phyloP scores from a whole-genome alignment of 768 basidiomycete genomes.

The Gelatoporia subvermispora region DNA sequence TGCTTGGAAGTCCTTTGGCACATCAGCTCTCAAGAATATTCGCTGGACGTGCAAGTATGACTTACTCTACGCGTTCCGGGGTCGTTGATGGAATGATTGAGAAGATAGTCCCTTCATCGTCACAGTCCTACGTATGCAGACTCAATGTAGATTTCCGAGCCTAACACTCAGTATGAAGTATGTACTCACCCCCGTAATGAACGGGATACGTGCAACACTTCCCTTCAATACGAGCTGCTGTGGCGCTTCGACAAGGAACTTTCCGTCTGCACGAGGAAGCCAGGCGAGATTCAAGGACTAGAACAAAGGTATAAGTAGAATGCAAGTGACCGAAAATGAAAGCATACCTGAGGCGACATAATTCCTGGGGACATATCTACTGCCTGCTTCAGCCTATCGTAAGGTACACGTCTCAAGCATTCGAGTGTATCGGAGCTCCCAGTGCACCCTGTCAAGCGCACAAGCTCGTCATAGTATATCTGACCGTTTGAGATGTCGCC shows the following conservation, averaged over 20 bases:
- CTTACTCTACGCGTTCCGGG: conserved; percentile 1
- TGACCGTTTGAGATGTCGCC: conserved; percentile 23
- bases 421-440: conserved; percentile 30
- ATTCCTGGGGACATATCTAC: conserved; percentile 29
- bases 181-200: conserved; percentile 13
- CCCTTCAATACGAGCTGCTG: conserved; percentile 31
- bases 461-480: conserved; percentile 36
- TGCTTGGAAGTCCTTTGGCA: conserved; percentile 1
- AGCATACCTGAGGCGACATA: conserved; percentile 23
- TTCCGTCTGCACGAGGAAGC: conserved; percentile 22
- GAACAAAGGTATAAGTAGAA: conserved; percentile 14
- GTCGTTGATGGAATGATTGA: neutral
- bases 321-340: too few relatives aligned
- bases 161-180: neutral
- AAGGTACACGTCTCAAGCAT: conserved; percentile 37
- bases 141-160: neutral
- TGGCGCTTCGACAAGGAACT: conserved; percentile 18
- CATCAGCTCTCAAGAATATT: neutral
- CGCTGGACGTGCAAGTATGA: neutral
- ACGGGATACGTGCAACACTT: conserved; percentile 14
- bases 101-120: conserved; percentile 23
- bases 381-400: conserved; percentile 22
- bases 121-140: conserved; percentile 1
- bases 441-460: conserved; percentile 31
- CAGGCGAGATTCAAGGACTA: conserved; percentile 15